Conservation (phyloP, 2,329 filamentous ascomycete species). For the Scortechinia acanthostroma region DNA sequence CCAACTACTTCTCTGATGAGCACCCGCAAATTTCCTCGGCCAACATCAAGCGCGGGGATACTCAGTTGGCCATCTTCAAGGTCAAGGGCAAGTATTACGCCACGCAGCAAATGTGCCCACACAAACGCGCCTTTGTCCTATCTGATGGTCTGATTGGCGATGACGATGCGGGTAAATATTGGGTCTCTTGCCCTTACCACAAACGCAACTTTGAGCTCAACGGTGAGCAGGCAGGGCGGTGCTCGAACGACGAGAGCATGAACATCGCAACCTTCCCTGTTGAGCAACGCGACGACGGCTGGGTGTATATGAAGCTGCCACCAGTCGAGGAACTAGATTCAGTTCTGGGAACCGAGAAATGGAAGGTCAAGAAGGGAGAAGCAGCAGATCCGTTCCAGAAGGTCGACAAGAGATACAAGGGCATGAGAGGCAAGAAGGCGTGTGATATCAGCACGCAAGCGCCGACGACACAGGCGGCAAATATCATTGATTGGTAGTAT, state of each 20-base stretch:
- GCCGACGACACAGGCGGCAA: not conserved
- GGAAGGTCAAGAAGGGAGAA: slow-evolving; percentile 72
- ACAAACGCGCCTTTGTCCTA: slow-evolving; percentile 84
- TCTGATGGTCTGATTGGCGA: slow-evolving; percentile 79
- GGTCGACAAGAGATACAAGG: slow-evolving; percentile 12
- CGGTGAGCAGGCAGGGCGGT: slow-evolving; percentile 58
- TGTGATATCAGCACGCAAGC: not conserved
- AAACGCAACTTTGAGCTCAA: slow-evolving; percentile 81
- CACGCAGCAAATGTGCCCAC: slow-evolving; percentile 89
- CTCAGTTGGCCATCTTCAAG: slow-evolving; percentile 81
- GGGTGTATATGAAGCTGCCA: slow-evolving; percentile 75
- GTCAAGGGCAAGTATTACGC: slow-evolving; percentile 75
- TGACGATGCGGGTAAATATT: slow-evolving; percentile 32
- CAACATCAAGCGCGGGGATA: slow-evolving; percentile 78
- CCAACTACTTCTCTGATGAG: slow-evolving; percentile 62
- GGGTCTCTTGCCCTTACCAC: slow-evolving; percentile 80
- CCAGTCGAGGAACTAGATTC: slow-evolving; percentile 74
- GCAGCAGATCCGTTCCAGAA: slow-evolving; percentile 19
- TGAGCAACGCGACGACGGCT: slow-evolving; percentile 69
- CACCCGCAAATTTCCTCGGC: slow-evolving; percentile 68
- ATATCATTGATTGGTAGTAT: not conserved
- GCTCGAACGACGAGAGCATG: slow-evolving; percentile 66
- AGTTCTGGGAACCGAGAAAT: slow-evolving; percentile 70
- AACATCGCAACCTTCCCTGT: slow-evolving; percentile 77
- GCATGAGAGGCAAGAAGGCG: slow-evolving; percentile 5